Conservation (phyloP, 2,329 filamentous ascomycete genomes). For the Xylariaceae sp. region DNA sequence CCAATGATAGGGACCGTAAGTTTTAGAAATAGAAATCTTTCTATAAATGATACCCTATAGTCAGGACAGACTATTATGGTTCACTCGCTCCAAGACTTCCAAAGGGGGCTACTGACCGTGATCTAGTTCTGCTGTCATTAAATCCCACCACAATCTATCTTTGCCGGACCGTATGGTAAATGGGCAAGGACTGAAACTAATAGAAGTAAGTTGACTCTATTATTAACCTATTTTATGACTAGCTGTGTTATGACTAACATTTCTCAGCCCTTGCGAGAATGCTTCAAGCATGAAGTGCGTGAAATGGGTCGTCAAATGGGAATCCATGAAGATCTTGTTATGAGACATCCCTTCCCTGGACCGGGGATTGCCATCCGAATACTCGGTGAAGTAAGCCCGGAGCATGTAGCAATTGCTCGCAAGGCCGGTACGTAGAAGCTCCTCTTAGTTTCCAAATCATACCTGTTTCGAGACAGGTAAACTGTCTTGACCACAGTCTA, state of each 20-base stretch:
- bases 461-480: conserved; percentile 49
- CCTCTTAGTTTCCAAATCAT: too few relatives aligned
- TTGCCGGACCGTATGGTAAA: conserved; percentile 46
- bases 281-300: conserved; percentile 80
- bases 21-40: too few relatives aligned
- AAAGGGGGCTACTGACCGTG: conserved; percentile 14
- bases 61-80: too few relatives aligned
- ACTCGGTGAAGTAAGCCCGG: conserved; percentile 81
- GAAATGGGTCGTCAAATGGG: conserved; percentile 70
- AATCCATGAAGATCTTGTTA: conserved; percentile 76
- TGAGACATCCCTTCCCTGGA: conserved; percentile 79
- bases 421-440: too few relatives aligned
- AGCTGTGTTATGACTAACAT: conserved; percentile 62
- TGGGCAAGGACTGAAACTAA: too few relatives aligned
- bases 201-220: conserved; percentile 50
- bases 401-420: conserved; percentile 79
- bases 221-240: neutral
- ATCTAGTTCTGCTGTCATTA: too few relatives aligned
- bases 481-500: conserved; percentile 6
- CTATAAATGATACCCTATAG: too few relatives aligned
- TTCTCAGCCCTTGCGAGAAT: neutral
- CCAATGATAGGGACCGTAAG: too few relatives aligned
- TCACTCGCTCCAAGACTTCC: neutral
- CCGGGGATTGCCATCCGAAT: conserved; percentile 75
- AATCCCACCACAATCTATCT: conserved; percentile 54